Percentiles rank a stretch among this genome's conserved stretches.
phyloP scores from a whole-genome alignment of 345 rosid species.

The Hirschfeldia incana region DNA sequence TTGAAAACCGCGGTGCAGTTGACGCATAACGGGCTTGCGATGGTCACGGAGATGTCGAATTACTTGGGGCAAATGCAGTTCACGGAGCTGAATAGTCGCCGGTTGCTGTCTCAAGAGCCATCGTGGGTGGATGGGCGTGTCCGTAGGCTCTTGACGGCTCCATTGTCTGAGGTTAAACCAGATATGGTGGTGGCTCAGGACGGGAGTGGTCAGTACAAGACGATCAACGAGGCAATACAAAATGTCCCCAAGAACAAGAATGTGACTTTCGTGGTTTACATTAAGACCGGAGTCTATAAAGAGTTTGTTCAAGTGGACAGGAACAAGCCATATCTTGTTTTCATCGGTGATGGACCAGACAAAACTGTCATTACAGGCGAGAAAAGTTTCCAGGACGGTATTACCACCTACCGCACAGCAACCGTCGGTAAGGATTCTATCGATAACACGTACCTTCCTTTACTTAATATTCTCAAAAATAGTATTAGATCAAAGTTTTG shows the following conservation, averaged over 20 bases:
- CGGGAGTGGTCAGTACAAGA: conserved; percentile 69
- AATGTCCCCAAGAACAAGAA: conserved; percentile 41
- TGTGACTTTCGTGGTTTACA: conserved; percentile 51
- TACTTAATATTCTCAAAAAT: neutral
- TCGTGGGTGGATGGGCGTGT: conserved; percentile 39
- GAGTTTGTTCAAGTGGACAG: conserved; percentile 50
- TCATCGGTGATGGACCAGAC: conserved; percentile 72
- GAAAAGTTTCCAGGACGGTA: conserved; percentile 51
- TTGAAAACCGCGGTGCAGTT: conserved; percentile 55
- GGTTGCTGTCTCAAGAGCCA: conserved; percentile 28
- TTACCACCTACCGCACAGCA: conserved; percentile 59
- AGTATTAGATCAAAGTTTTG: neutral
- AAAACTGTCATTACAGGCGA: conserved; percentile 63
- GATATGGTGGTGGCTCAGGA: conserved; percentile 68
- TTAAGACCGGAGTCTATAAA: conserved; percentile 64
- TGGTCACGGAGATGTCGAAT: conserved; percentile 49
- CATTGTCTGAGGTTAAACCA: conserved; percentile 37
- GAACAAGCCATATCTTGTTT: conserved; percentile 40
- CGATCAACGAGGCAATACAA: conserved; percentile 55
- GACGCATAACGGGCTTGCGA: conserved; percentile 66
- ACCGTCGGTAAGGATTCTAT: conserved; percentile 56
- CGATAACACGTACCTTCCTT: neutral
- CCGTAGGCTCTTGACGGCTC: conserved; percentile 40
- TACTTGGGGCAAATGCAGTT: conserved; percentile 36
- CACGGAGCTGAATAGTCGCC: conserved; percentile 25